phyloP scores from a whole-genome alignment of 78 protist species.

The Dictyostelium firmibasis region DNA sequence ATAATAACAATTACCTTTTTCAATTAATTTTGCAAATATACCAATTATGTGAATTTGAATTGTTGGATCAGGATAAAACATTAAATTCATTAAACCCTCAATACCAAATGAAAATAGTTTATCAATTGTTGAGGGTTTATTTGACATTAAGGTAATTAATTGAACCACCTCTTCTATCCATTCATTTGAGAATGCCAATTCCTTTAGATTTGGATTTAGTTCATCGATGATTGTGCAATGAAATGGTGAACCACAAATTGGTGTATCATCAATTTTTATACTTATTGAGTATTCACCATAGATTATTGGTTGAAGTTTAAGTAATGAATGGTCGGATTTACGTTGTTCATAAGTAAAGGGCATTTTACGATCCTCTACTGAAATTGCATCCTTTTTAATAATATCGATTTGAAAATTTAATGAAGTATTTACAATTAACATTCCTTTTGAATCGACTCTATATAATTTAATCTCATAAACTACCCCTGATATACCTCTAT shows the following conservation, averaged over 20 bases:
- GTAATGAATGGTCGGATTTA: conserved; percentile 19
- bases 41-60: conserved; percentile 59
- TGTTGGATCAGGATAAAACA: conserved; percentile 70
- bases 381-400: background rate
- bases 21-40: conserved; percentile 33
- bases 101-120: conserved; percentile 63
- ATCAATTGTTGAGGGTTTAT: conserved; percentile 42
- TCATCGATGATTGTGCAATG: conserved; percentile 66
- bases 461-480: conserved; percentile 60
- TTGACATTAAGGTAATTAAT: conserved; percentile 43
- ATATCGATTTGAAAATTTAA: conserved; percentile 41
- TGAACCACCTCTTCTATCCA: conserved; percentile 66
- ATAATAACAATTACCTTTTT: conserved; percentile 5
- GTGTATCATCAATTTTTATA: conserved; percentile 54
- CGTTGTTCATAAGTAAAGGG: conserved; percentile 58
- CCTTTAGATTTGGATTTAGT: conserved; percentile 55
- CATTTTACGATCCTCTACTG: conserved; percentile 40
- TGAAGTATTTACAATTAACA: conserved; percentile 10
- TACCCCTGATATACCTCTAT: conserved; percentile 59
- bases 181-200: conserved; percentile 75
- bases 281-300: conserved; percentile 54
- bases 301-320: conserved; percentile 18
- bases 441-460: conserved; percentile 54
- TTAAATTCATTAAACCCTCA: conserved; percentile 50
- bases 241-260: conserved; percentile 67